Evolutionary conservation across 1,139 yeast species (phyloP), one percentile per base, ranked within the genome.

Genomic region (Suhomyces maxii): DNA sequence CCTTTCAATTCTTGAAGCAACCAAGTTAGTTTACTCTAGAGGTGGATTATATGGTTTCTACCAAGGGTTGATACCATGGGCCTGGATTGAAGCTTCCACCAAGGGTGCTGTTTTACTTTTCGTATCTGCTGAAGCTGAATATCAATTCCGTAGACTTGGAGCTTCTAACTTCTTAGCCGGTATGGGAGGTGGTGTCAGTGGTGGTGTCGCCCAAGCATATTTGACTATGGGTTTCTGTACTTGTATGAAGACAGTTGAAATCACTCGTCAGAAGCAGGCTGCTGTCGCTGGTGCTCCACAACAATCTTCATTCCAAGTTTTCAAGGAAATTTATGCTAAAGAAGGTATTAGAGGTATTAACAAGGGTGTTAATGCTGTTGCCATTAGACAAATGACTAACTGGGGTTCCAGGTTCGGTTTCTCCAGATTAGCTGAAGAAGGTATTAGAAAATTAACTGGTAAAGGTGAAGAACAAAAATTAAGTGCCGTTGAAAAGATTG

Each of bases 41-140:
- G 99, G 99, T 52, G 99, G 98, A 44, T 59, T 86, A 25, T 66
- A 81, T 28, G 99, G 97, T 0, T 93, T 91, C 70, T 93, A 91
- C 72, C 99, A 93, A 67, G 99, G 99, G 26, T 77, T 93, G 65
- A 91, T 93, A 54, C 99, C 99, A 37, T 93, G 99, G 99, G 99
- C 98, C 2, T 91, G 98, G 97, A 87, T 93, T 57, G 99, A 93
- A 69, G 99, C 97, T n/a, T 87, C 96, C 23, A 93, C 99, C 39
- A 93, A 93, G 67, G 99, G 99, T 64, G 98, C 98, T 4, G 97
- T 91, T n/a, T 76, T 93, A 50, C 77, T 93, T 58, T 95, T 93
- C 59, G 97, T 91, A 26, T 85, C 96, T 42, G 84, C 96, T 33
- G 99, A 93, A 64, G 86, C 90, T 42, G 99, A 93, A 68, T 89